phyloP scores from a whole-genome alignment of 2,329 filamentous ascomycete genomes.

The Penicillium brevicompactum region DNA sequence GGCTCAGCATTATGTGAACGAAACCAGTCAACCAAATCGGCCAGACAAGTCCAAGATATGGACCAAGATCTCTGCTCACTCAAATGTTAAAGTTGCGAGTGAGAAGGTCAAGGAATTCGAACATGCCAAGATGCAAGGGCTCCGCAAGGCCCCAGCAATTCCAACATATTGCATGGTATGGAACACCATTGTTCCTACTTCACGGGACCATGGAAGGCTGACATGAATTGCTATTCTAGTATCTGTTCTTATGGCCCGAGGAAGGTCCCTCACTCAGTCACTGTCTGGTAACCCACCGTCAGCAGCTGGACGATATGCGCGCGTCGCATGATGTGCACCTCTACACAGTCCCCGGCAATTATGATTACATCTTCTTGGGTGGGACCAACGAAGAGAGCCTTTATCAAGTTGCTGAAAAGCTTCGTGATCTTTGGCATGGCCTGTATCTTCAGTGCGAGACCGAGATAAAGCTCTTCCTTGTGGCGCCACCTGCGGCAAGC shows the following conservation, averaged over 20 bases:
- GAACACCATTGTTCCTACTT: background rate
- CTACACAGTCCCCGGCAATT: conserved; percentile 34
- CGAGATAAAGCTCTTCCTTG: conserved; percentile 37
- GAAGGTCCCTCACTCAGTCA: conserved; percentile 45
- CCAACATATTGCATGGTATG: background rate
- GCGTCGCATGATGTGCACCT: conserved; percentile 43
- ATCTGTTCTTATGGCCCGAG: conserved; percentile 41
- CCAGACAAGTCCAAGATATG: background rate
- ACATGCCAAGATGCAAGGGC: background rate
- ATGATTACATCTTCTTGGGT: conserved; percentile 34
- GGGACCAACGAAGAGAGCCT: conserved; percentile 35
- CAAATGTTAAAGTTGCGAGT: background rate
- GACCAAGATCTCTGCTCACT: conserved; percentile 2
- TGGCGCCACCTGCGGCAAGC: conserved; percentile 29
- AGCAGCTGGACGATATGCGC: conserved; percentile 50
- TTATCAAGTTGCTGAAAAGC: conserved; percentile 37
- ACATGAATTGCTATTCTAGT: conserved; percentile 1
- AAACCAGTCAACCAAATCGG: background rate
- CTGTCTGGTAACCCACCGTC: conserved; percentile 44
- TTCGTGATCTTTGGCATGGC: conserved; percentile 33
- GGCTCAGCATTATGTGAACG: background rate
- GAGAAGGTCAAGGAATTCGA: background rate
- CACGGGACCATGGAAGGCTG: background rate
- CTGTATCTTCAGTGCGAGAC: conserved; percentile 29
- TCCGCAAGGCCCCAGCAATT: background rate